A percentile compares a stretch with the other conserved stretches of the same genome.
Conservation (phyloP, 495 filamentous ascomycete species). For the Pseudevernia furfuracea region DNA sequence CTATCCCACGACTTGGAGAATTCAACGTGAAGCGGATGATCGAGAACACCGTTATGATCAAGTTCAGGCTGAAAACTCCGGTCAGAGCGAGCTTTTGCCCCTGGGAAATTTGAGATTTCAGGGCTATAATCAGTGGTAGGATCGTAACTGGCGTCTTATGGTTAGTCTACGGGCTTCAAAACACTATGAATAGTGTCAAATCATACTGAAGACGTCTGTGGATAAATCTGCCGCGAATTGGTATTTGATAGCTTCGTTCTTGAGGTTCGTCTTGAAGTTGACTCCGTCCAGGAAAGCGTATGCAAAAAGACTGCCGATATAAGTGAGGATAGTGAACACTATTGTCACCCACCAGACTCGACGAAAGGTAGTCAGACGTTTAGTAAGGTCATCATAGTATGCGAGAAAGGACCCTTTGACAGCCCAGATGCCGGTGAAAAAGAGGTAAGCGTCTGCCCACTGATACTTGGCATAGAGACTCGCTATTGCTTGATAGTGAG, state of each 20-base stretch:
- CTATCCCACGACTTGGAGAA: neutral
- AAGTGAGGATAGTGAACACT: constrained; percentile 6
- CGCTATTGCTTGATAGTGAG: neutral
- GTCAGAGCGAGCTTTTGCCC: constrained; percentile 10
- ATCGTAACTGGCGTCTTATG: neutral
- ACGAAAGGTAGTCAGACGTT: constrained; percentile 5
- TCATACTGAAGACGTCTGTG: constrained; percentile 11
- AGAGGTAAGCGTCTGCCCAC: constrained; percentile 11
- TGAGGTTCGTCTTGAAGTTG: neutral
- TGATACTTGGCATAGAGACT: neutral
- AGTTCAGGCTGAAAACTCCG: constrained; percentile 1
- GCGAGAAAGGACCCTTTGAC: constrained; percentile 14
- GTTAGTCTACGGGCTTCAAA: neutral
- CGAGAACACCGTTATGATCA: constrained; percentile 8
- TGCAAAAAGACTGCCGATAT: constrained; percentile 14
- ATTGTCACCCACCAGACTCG: constrained; percentile 9
- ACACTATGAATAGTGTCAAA: neutral
- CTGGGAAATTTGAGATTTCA: neutral
- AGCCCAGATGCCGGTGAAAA: constrained; percentile 9
- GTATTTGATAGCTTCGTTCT: constrained; percentile 10
- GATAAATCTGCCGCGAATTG: constrained; percentile 5
- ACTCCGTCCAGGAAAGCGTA: constrained; percentile 10
- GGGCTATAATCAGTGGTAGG: constrained; percentile 1
- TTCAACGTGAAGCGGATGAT: constrained; percentile 7
- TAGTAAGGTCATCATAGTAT: constrained; percentile 11